Evolutionary conservation across 495 filamentous ascomycete species (phyloP).

Genomic region (Neurospora tetrasperma): DNA sequence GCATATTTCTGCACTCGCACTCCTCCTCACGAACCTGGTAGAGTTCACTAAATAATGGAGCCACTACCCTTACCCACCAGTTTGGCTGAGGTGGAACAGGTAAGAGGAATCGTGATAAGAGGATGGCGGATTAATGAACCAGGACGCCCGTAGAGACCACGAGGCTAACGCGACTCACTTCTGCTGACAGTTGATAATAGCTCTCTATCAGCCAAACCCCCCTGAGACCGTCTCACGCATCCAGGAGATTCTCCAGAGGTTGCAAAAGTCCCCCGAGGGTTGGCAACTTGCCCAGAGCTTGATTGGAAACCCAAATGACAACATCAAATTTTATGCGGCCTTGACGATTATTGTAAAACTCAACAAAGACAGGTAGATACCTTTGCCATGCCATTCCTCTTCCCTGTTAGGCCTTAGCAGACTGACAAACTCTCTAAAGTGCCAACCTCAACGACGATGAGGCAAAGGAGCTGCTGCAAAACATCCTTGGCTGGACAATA

Average conservation of each 20-base stretch:
- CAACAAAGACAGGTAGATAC: slow-evolving; percentile 76
- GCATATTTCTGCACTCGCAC: not conserved
- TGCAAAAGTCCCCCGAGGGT: slow-evolving; percentile 69
- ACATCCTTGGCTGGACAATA: slow-evolving; percentile 59
- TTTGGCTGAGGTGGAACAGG: slow-evolving; percentile 32
- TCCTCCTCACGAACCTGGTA: not conserved
- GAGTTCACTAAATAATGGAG: slow-evolving; percentile 11
- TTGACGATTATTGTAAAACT: slow-evolving; percentile 88
- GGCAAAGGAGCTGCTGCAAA: slow-evolving; percentile 52
- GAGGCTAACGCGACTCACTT: slow-evolving; percentile 7
- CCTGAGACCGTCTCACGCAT: slow-evolving; percentile 53
- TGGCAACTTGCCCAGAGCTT: slow-evolving; percentile 78
- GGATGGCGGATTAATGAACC: not conserved
- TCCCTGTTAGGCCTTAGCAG: not conserved
- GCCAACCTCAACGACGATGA: slow-evolving; percentile 51
- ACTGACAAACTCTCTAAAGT: slow-evolving; percentile 25
- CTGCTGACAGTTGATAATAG: slow-evolving; percentile 42
- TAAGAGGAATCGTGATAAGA: slow-evolving; percentile 15
- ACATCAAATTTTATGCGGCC: slow-evolving; percentile 87
- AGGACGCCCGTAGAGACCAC: not conserved
- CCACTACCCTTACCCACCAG: slow-evolving; percentile 24
- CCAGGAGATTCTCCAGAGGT: slow-evolving; percentile 61
- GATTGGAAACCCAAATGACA: slow-evolving; percentile 50
- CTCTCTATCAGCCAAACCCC: slow-evolving; percentile 62
- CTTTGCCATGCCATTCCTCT: slow-evolving; percentile 3